Base-by-base conservation (phyloP, 1,139 yeast species). In the Yamadazyma diospyri region DNA sequence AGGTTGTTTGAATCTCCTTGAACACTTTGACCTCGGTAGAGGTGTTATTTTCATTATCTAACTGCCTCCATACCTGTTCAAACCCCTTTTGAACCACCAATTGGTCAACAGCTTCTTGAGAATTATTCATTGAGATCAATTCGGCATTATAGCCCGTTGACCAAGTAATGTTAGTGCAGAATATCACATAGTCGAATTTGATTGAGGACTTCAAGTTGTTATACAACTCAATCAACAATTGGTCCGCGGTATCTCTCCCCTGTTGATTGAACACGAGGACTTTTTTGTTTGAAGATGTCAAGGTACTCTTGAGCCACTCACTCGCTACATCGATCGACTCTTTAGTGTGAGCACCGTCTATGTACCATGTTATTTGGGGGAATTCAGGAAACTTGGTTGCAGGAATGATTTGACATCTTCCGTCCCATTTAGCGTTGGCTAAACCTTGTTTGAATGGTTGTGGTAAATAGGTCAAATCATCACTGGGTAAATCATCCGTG, bases 271-370 rank as follows among this genome's bases (percentile, higher is more conserved):
- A 94, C 6, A 92, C 58, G 15, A 94, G 67, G 5, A 82, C 76
- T 41, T 53, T 63, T 46, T 37, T 49, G 43, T 25, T 50, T 46
- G 10, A 38, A 23, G 50, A 45, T 28, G 48, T 43, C n/a, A 57
- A 54, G 13, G 46, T 54, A 17, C 61, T 48, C 23, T 64, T 68
- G 48, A 83, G 86, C 99, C 99, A 92, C 9, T 61, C 61, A 0
- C 92, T 73, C 1, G 97, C 85, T 11, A 80, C 94, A 18, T 69
- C 68, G 21, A 94, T 76, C 37, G 96, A 85, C 50, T 92, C 98
- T 27, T 74, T 62, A 1, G 98, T 94, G 50, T 94, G 99, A 0
- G 98, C 98, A 24, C 99, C 99, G 59, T 94, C 99, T 10, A 92
- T 63, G 46, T 65, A 80, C 95, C 96, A 92, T 11, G 74, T 74